Evolutionary conservation across 139 green algal genomes (phyloP).

Genomic region (Chara braunii): DNA sequence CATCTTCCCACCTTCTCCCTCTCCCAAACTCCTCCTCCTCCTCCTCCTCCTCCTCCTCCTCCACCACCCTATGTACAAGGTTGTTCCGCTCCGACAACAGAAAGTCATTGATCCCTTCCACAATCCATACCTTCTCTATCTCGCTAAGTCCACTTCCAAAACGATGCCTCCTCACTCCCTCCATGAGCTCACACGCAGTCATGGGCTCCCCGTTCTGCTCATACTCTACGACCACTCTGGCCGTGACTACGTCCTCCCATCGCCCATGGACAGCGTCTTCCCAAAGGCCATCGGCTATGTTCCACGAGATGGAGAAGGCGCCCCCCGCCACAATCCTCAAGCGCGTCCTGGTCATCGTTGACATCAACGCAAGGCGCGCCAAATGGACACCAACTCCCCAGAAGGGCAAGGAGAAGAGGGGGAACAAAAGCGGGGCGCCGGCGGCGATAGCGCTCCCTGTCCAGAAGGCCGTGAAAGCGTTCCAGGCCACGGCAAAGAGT

Average conservation of each 20-base stretch:
- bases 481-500: constrained; percentile 40
- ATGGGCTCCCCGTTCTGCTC: constrained; percentile 16
- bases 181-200: constrained; percentile 15
- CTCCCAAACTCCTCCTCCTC: no score
- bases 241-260: constrained; percentile 2
- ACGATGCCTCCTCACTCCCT: constrained; percentile 20
- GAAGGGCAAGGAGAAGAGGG: constrained; percentile 82
- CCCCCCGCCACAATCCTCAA: not conserved
- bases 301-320: not conserved
- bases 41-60: no score
- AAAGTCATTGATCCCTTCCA: constrained; percentile 11
- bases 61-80: no score
- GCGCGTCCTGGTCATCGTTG: not conserved
- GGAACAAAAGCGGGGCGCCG: constrained; percentile 62
- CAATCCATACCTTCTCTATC: constrained; percentile 27
- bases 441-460: constrained; percentile 44
- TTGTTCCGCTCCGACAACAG: no score
- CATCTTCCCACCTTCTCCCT: no score
- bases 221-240: not conserved
- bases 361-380: no score
- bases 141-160: constrained; percentile 15
- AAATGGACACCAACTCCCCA: constrained; percentile 78
- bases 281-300: constrained; percentile 8
- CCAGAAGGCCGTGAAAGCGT: constrained; percentile 29
- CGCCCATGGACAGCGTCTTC: constrained; percentile 1